phyloP scores from a whole-genome alignment of 2,329 filamentous ascomycete species.

The Fusarium pseudograminearum region DNA sequence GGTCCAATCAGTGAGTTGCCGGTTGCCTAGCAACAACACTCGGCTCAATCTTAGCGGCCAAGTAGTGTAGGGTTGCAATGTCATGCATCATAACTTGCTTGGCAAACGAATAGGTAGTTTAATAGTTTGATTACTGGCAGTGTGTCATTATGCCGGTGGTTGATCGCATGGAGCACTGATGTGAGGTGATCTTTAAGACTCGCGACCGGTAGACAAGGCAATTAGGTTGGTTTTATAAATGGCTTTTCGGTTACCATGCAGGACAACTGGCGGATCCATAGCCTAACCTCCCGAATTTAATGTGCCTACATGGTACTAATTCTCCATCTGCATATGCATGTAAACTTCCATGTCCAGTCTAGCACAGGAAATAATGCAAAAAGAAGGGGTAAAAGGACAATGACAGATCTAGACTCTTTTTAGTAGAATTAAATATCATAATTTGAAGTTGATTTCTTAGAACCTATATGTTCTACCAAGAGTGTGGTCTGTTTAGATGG shows the following conservation, averaged over 20 bases:
- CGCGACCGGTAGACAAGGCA: not conserved
- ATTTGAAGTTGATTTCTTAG: not conserved
- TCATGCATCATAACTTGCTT: constrained; percentile 14
- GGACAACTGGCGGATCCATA: constrained; percentile 8
- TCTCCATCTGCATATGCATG: not conserved
- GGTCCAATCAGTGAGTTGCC: constrained; percentile 49
- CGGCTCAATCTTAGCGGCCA: constrained; percentile 18
- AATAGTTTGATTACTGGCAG: not conserved
- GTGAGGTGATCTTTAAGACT: not conserved
- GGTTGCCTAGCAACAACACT: constrained; percentile 52
- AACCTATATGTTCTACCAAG: not conserved
- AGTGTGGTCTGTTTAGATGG: not conserved
- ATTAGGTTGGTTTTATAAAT: not conserved
- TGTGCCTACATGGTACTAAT: not conserved
- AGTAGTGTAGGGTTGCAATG: constrained; percentile 29
- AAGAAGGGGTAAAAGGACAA: not conserved
- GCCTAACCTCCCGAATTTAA: not conserved
- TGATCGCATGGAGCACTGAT: not conserved
- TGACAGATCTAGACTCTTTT: not conserved
- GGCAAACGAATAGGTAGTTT: not conserved
- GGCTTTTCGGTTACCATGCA: constrained; percentile 4
- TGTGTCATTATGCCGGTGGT: not conserved
- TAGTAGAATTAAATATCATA: not conserved
- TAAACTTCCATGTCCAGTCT: not conserved
- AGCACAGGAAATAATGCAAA: not conserved